A percentile compares a stretch with the other conserved stretches of the same genome.
Conservation (phyloP, 208 protist genomes). For the Crithidia fasciculata region DNA sequence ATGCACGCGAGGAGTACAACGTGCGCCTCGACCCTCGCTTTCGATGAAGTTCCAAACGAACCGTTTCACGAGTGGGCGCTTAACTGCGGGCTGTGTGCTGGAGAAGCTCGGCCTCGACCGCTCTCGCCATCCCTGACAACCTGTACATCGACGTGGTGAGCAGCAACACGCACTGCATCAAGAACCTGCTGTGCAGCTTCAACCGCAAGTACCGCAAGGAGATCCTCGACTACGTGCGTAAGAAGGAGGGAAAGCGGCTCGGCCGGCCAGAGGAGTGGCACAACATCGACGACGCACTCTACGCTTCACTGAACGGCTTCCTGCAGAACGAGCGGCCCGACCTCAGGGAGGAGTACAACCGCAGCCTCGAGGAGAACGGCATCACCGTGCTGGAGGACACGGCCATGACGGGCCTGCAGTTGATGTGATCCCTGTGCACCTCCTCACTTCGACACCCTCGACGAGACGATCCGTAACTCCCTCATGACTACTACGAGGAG, state of each 20-base stretch:
- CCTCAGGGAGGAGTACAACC: slow-evolving; percentile 72
- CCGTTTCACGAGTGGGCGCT: slow-evolving; percentile 88
- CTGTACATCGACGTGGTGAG: slow-evolving; percentile 86
- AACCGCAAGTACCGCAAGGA: slow-evolving; percentile 73
- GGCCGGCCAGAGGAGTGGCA: slow-evolving; percentile 63
- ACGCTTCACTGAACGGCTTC: slow-evolving; percentile 57
- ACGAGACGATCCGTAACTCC: slow-evolving; percentile 51
- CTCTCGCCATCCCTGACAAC: slow-evolving; percentile 60
- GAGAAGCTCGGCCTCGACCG: slow-evolving; percentile 71
- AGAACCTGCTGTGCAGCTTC: slow-evolving; percentile 87
- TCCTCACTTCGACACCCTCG: slow-evolving; percentile 68
- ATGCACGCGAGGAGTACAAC: slow-evolving; percentile 93
- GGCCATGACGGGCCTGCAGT: slow-evolving; percentile 89
- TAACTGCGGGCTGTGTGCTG: slow-evolving; percentile 77
- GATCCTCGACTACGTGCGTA: slow-evolving; percentile 56
- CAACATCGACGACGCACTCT: slow-evolving; percentile 80
- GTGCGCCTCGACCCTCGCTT: slow-evolving; percentile 83
- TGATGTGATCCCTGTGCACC: slow-evolving; percentile 79
- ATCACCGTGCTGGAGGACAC: slow-evolving; percentile 84
- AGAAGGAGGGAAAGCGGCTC: slow-evolving; percentile 46
- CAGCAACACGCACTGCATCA: slow-evolving; percentile 93
- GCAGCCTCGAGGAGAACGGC: slow-evolving; percentile 64
- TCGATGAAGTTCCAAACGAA: slow-evolving; percentile 84
- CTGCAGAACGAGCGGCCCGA: slow-evolving; percentile 65
- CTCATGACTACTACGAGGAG: slow-evolving; percentile 36